A percentile compares a stretch with the other conserved stretches of the same genome.
Evolutionary conservation across 2,329 filamentous ascomycete genomes (phyloP).

Genomic region (Cadophora sp.): DNA sequence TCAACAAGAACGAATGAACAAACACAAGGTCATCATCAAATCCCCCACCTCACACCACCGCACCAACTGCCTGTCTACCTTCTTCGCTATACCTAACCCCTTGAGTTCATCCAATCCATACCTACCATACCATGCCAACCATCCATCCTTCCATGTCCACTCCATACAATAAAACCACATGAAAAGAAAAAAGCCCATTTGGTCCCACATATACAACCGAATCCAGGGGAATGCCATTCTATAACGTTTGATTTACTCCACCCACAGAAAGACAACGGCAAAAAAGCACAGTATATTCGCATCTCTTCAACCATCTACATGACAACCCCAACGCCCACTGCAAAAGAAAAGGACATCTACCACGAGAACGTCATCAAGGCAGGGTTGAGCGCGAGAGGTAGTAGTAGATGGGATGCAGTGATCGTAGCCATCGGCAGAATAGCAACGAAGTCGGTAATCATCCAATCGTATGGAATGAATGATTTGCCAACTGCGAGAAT

Average conservation of each 20-base stretch:
- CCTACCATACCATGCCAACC: not conserved
- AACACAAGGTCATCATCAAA: not conserved
- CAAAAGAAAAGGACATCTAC: conserved; percentile 50
- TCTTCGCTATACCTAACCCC: not conserved
- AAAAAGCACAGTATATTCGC: not conserved
- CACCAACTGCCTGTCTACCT: no score
- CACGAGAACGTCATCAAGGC: conserved; percentile 81
- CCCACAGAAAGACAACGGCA: not conserved
- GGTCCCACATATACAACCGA: conserved; percentile 7
- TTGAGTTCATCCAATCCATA: not conserved
- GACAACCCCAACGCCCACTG: conserved; percentile 3
- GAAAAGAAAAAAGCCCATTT: conserved; percentile 2
- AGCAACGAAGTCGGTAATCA: conserved; percentile 74
- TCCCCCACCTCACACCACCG: not conserved
- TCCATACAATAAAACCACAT: not conserved
- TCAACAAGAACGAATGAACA: conserved; percentile 2
- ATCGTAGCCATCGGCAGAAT: conserved; percentile 79
- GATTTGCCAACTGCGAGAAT: conserved; percentile 38
- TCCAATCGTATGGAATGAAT: conserved; percentile 71
- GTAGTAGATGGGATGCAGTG: conserved; percentile 70
- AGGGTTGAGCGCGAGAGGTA: conserved; percentile 79
- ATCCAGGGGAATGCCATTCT: conserved; percentile 9
- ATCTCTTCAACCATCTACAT: conserved; percentile 7
- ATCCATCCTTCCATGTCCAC: not conserved
- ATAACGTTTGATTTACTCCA: conserved; percentile 15